These are phyloP conservation scores for Xerocomus spinulosus DNA, from an alignment of 768 basidiomycete species.

Conservation along the genomic window DNA sequence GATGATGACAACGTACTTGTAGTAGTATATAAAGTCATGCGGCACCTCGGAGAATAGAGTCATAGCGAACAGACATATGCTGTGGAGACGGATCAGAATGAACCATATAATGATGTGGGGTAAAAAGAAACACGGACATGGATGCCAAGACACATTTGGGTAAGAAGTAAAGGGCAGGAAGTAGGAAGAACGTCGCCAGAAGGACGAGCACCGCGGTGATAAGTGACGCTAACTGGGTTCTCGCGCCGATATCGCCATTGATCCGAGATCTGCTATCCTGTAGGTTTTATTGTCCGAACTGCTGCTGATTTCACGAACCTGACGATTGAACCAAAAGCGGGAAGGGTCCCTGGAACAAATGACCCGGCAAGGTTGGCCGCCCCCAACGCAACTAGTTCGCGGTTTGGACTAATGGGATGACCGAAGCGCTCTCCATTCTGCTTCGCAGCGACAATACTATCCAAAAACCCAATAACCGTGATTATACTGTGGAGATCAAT, in stretches of 20 bases:
- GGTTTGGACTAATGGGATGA: conserved; percentile 87
- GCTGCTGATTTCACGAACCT: conserved; percentile 42
- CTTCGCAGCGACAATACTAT: conserved; percentile 93
- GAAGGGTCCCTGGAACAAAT: conserved; percentile 84
- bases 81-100: conserved; percentile 27
- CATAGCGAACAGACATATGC: conserved; percentile 82
- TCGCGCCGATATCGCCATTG: conserved; percentile 83
- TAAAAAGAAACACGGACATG: conserved; percentile 51
- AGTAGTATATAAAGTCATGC: conserved; percentile 81
- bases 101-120: neutral
- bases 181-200: conserved; percentile 82
- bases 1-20: conserved; percentile 49
- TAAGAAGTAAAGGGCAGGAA: conserved; percentile 80
- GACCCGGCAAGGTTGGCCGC: conserved; percentile 75
- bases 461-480: conserved; percentile 84
- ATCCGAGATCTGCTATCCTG: conserved; percentile 57
- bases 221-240: conserved; percentile 86
- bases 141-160: conserved; percentile 90
- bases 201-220: conserved; percentile 72
- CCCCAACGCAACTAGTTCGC: conserved; percentile 89
- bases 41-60: conserved; percentile 81
- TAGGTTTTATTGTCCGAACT: neutral
- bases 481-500: conserved; percentile 48
- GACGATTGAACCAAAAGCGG: conserved; percentile 91
- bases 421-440: conserved; percentile 84